Evolutionary conservation across 2,329 filamentous ascomycete genomes (phyloP), one percentile per base, ranked within the genome.

Genomic region (Bipolaris sorokiniana): DNA sequence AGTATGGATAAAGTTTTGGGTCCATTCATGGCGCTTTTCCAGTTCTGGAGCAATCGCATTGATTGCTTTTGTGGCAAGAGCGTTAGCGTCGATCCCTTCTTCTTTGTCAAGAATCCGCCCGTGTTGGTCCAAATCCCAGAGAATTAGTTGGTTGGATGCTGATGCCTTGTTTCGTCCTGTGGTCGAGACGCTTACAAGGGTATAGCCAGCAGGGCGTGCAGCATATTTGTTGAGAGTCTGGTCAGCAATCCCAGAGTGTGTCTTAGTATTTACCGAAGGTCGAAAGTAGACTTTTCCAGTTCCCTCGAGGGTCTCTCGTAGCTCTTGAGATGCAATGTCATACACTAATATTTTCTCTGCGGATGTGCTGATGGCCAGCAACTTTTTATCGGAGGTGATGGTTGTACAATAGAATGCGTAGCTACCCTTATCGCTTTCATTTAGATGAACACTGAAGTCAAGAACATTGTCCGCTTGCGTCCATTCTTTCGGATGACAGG

Each of bases 41-140:
- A 74, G 66, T 11, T 68, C 63, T 1, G 68, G 55, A 0, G 64
- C 31, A 7, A 74, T 72, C 5, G 65, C 65, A 16, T 68, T 62
- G 26, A 74, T 60, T 6, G 71, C 70, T 60, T 66, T 68, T 3
- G 51, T 49, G 11, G 72, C 70, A 36, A 70, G 60, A 2, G 40
- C 49, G 4, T 58, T 40, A 7, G 64, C 34, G 47, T 72, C 65
- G 31, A 74, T 64, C 1, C 61, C 22, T 6, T 42, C 20, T 26
- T 26, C 40, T 26, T 23, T 42, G 40, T 42, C 40, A 42, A 42
- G 40, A 3, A 42, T 42, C 2, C n/a, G 13, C 22, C 40, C 40
- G 11, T 26, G 40, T 15, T 42, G 40, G 11, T 42, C 40, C 40
- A 42, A 10, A 23, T 42, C 40, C 40, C 40, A 42, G 40, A 42